These are phyloP conservation scores for Nigrograna mackinnonii DNA, from an alignment of 2,329 filamentous ascomycete genomes.

Conservation along the genomic window DNA sequence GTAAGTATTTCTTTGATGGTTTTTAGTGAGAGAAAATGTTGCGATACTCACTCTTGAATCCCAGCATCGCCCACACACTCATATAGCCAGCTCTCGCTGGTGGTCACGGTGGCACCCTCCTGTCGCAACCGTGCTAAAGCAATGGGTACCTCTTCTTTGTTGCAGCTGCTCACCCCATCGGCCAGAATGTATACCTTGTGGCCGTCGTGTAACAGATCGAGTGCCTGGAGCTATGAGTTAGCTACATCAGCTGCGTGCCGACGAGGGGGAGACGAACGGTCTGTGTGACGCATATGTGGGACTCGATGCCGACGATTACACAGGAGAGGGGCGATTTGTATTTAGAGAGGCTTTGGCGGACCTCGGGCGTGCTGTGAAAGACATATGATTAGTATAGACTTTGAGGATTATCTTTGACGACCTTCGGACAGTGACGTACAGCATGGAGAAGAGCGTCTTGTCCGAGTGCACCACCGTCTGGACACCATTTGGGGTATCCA, in stretches of 20 bases:
- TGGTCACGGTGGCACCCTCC: slow-evolving; percentile 79
- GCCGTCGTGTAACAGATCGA: slow-evolving; percentile 76
- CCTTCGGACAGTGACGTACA: too few relatives aligned
- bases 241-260: not conserved
- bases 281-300: slow-evolving; percentile 93
- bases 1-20: not conserved
- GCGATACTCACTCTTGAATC: slow-evolving; percentile 55
- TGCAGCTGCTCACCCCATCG: slow-evolving; percentile 88
- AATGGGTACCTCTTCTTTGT: slow-evolving; percentile 77
- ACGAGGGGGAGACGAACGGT: slow-evolving; percentile 52
- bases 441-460: slow-evolving; percentile 92
- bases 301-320: slow-evolving; percentile 87
- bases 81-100: slow-evolving; percentile 87
- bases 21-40: not conserved
- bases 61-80: slow-evolving; percentile 84
- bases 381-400: not conserved
- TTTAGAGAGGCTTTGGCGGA: slow-evolving; percentile 53
- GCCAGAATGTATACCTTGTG: slow-evolving; percentile 86
- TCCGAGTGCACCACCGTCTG: slow-evolving; percentile 66
- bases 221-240: slow-evolving; percentile 45
- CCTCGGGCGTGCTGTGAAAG: slow-evolving; percentile 59
- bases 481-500: slow-evolving; percentile 54
- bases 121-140: slow-evolving; percentile 75
- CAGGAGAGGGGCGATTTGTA: slow-evolving; percentile 48
- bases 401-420: not conserved